Base-by-base conservation (phyloP, 208 protist species). In the Trypanosoma avium region DNA sequence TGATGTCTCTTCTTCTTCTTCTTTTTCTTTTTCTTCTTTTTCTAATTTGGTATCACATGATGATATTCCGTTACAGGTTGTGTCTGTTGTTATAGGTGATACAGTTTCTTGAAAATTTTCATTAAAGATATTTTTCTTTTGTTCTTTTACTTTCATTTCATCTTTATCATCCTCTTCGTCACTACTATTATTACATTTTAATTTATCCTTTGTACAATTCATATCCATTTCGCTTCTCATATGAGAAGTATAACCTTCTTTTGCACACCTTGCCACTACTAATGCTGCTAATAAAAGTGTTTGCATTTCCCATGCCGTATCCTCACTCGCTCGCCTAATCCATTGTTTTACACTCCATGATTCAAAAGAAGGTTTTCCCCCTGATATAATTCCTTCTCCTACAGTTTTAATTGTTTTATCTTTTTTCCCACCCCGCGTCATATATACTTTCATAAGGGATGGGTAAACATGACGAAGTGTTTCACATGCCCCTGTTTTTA, bases 381-480 rank as follows among this genome's bases (percentile, higher is more conserved):
- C n/a, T n/a, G n/a, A n/a, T n/a, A n/a, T n/a, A n/a, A n/a, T n/a
- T n/a, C n/a, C n/a, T n/a, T n/a, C n/a, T n/a, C n/a, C n/a, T n/a
- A n/a, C n/a, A 4, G 15, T 52, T 24, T n/a, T n/a, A n/a, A 21
- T 36, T 61, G 12, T 27, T 6, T 55, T 66, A 27, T n/a, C 33
- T 30, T 32, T 32, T 26, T 47, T 30, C 3, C 46, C 45, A 36
- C n/a, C 35, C 38, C 47, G 43, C n/a, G 46, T 57, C 35, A 62
- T 32, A 43, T 59, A 71, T 9, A n/a, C 45, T 42, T 40, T 65
- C 84, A 90, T 90, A 48, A 90, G 64, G 9, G 60, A 46, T 12
- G 80, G 74, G 58, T 87, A 86, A 33, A 86, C 59, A 0, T 60
- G 50, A 21, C 84, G 80, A 21, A 86, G 72, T n/a, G 79, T 64